These are phyloP conservation scores for Kickxella alabastrina DNA, from an alignment of 192 early-diverging fungal species.

Conservation along the genomic window DNA sequence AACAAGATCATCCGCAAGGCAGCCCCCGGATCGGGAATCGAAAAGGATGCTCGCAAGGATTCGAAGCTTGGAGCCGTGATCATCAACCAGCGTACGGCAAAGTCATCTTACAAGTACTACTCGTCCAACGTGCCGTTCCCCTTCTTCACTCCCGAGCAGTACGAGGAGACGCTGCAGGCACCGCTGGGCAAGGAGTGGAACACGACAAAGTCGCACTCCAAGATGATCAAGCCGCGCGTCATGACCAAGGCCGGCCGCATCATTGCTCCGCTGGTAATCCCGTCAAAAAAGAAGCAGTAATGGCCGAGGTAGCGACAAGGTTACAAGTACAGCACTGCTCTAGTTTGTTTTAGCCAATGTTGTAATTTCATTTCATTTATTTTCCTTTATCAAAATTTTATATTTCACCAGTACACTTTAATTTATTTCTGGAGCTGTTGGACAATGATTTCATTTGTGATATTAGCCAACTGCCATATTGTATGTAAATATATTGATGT, in stretches of 20 bases:
- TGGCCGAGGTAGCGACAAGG: no score
- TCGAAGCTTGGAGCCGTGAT: slow-evolving; percentile 63
- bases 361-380: no score
- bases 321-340: no score
- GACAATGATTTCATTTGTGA: no score
- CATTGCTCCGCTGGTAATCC: slow-evolving; percentile 78
- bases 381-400: no score
- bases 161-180: slow-evolving; percentile 76
- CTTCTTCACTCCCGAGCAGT: slow-evolving; percentile 80
- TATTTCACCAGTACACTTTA: no score
- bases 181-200: slow-evolving; percentile 99
- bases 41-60: slow-evolving; percentile 21
- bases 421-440: no score
- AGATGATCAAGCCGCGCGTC: slow-evolving; percentile 76
- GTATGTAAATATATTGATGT: no score
- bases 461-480: no score
- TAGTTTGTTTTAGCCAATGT: no score
- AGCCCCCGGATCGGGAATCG: slow-evolving; percentile 14
- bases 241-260: slow-evolving; percentile 79
- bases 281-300: slow-evolving; percentile 55
- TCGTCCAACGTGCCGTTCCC: slow-evolving; percentile 74
- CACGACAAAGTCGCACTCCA: slow-evolving; percentile 65
- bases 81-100: slow-evolving; percentile 82
- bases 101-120: slow-evolving; percentile 73
- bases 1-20: slow-evolving; percentile 57